A percentile compares a stretch with the other conserved stretches of the same genome.
These are phyloP conservation scores for Russula lepida DNA, from an alignment of 768 basidiomycete genomes.

Conservation along the genomic window DNA sequence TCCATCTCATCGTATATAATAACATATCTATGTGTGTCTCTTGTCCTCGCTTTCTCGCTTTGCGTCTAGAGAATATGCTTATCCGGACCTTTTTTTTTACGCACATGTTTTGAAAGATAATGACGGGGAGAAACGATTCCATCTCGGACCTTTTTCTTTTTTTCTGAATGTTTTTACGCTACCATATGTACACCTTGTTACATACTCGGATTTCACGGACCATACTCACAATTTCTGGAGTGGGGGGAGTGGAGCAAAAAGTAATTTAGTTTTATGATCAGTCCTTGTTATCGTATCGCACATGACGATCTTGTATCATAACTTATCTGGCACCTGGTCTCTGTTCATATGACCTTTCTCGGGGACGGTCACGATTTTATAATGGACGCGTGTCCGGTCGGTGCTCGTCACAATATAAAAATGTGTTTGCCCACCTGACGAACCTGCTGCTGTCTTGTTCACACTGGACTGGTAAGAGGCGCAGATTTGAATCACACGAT, in stretches of 20 bases:
- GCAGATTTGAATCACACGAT: not conserved
- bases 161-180: not conserved
- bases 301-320: constrained; percentile 1
- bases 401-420: not conserved
- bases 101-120: not conserved
- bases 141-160: not conserved
- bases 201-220: constrained; percentile 2
- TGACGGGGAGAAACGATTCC: too few species aligned
- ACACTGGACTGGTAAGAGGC: not conserved
- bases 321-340: not conserved
- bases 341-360: constrained; percentile 6
- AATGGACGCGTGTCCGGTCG: not conserved
- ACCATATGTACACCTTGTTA: not conserved
- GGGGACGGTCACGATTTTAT: not conserved
- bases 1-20: not conserved
- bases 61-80: not conserved
- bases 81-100: not conserved
- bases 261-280: constrained; percentile 7
- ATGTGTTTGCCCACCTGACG: not conserved
- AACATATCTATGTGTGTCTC: not conserved
- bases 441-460: not conserved
- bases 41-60: not conserved
- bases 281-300: constrained; percentile 3
- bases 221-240: not conserved
- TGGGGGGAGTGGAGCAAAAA: not conserved